Conservation (phyloP, 2,329 filamentous ascomycete species). For the Pseudocercospora vitis region DNA sequence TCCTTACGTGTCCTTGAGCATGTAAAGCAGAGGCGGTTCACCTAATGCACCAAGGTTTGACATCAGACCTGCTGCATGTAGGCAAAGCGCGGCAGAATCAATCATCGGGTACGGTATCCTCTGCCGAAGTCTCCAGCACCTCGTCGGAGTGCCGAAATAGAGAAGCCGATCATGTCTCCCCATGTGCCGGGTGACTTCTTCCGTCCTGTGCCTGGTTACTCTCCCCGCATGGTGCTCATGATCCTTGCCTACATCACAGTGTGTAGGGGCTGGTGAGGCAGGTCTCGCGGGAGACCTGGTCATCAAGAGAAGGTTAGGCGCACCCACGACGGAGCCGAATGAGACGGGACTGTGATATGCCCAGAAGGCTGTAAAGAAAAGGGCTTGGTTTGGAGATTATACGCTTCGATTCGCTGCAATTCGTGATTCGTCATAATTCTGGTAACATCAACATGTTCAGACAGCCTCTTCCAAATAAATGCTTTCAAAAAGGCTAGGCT, state of each 20-base stretch:
- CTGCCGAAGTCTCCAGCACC: neutral
- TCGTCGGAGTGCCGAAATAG: neutral
- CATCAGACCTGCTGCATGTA: neutral
- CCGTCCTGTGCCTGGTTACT: neutral
- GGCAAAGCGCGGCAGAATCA: neutral
- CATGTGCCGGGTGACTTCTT: slow-evolving; percentile 3
- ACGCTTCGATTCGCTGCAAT: neutral
- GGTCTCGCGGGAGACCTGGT: neutral
- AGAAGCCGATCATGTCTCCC: slow-evolving; percentile 3
- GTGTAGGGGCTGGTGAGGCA: neutral
- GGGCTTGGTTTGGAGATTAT: neutral
- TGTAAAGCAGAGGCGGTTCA: neutral
- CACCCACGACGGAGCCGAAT: too few relatives aligned
- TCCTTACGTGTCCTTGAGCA: neutral
- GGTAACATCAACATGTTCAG: slow-evolving; percentile 15
- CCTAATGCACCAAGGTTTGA: neutral
- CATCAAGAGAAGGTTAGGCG: neutral
- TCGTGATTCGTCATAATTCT: slow-evolving; percentile 7
- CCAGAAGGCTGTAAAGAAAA: neutral
- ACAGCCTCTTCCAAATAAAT: slow-evolving; percentile 14
- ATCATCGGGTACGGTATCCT: neutral
- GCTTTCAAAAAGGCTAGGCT: slow-evolving; percentile 24
- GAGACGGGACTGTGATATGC: neutral
- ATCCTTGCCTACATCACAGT: neutral
- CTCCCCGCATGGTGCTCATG: neutral